phyloP scores from a whole-genome alignment of 2,329 filamentous ascomycete species.

The Arthrobotrys sinensis region DNA sequence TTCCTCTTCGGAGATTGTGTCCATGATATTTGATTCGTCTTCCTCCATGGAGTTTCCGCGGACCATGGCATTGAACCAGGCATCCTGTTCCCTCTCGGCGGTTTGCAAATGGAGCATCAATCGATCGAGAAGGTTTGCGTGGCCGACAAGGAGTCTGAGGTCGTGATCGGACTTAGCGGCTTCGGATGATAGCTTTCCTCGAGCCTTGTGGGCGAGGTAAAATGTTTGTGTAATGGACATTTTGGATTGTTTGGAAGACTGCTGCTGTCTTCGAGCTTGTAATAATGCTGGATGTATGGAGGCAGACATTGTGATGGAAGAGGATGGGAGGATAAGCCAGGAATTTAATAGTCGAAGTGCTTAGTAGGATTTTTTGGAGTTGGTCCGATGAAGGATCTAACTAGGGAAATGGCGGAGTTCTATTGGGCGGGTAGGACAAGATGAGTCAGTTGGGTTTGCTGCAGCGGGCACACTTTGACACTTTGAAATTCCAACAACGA shows the following conservation, averaged over 20 bases:
- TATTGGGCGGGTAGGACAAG: conserved; percentile 16
- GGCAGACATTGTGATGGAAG: conserved; percentile 28
- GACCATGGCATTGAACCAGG: conserved; percentile 97
- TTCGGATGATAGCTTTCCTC: conserved; percentile 94
- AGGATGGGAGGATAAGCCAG: neutral
- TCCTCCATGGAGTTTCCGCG: conserved; percentile 75
- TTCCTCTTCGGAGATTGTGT: conserved; percentile 61
- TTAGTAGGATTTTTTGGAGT: conserved; percentile 34
- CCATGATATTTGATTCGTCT: conserved; percentile 51
- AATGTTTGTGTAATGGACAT: conserved; percentile 99
- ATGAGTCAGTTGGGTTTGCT: conserved; percentile 34
- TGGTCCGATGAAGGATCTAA: conserved; percentile 39
- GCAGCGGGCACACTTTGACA: conserved; percentile 5
- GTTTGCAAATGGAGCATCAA: conserved; percentile 93
- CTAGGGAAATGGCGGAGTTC: conserved; percentile 8
- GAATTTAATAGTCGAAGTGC: conserved; percentile 14
- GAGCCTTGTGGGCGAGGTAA: conserved; percentile 96
- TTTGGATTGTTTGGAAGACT: conserved; percentile 69
- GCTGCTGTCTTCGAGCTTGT: conserved; percentile 55
- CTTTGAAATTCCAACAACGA: neutral
- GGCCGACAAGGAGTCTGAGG: conserved; percentile 93
- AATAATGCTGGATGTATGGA: conserved; percentile 49
- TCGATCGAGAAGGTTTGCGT: conserved; percentile 97
- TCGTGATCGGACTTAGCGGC: conserved; percentile 93
- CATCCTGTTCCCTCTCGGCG: conserved; percentile 94